Evolutionary conservation across 805 yeast genomes (phyloP).

Genomic region (Wickerhamomyces silvicola): DNA sequence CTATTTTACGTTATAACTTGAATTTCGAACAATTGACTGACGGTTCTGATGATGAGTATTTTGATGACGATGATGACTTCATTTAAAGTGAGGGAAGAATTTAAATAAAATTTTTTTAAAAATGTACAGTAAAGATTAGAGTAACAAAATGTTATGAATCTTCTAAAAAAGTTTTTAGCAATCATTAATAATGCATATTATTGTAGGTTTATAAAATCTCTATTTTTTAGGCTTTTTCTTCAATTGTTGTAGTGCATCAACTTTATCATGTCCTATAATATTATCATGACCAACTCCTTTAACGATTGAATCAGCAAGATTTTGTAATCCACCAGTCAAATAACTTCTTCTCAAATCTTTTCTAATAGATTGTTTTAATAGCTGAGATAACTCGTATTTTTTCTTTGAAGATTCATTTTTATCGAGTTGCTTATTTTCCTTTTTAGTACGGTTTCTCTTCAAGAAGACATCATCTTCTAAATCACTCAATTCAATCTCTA

Average conservation of each 20-base stretch:
- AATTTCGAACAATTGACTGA: constrained; percentile 93
- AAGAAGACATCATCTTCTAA: constrained; percentile 66
- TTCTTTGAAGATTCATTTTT: constrained; percentile 41
- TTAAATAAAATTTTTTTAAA: too few species aligned
- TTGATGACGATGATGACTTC: constrained; percentile 45
- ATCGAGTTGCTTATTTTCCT: constrained; percentile 44
- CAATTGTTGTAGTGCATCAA: constrained; percentile 62
- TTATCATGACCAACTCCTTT: constrained; percentile 59
- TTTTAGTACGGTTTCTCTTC: constrained; percentile 54
- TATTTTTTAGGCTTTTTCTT: constrained; percentile 21
- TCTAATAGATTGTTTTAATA: constrained; percentile 50
- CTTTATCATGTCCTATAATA: constrained; percentile 64
- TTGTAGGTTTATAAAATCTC: too few species aligned
- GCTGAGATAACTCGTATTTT: constrained; percentile 45
- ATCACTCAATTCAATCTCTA: constrained; percentile 72
- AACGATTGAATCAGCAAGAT: constrained; percentile 71
- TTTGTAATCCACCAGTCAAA: constrained; percentile 70
- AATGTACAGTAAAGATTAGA: too few species aligned
- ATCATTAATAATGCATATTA: too few species aligned
- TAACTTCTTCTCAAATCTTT: constrained; percentile 64
- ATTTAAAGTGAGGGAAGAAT: too few species aligned
- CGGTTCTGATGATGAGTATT: constrained; percentile 87
- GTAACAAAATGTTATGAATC: too few species aligned
- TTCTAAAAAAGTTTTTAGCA: too few species aligned
- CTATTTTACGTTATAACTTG: constrained; percentile 89